These are phyloP conservation scores for Streptanthus diversifolius DNA, from an alignment of 345 rosid genomes.

Conservation along the genomic window DNA sequence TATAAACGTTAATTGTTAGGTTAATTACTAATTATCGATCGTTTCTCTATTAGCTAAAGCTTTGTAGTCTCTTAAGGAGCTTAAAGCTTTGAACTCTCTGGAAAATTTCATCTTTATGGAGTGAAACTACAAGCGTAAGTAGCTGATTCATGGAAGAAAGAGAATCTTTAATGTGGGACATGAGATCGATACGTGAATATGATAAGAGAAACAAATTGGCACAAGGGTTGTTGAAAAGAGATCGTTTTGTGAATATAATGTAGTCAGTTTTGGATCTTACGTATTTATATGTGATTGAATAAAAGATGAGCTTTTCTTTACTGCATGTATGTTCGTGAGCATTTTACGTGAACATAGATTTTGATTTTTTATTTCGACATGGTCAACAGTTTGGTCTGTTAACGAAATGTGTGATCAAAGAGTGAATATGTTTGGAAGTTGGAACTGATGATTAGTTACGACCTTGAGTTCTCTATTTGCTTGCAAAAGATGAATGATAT, in stretches of 20 bases:
- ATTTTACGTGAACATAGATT: background rate
- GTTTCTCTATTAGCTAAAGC: too few species aligned
- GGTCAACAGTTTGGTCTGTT: background rate
- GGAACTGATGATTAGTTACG: background rate
- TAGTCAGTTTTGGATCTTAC: constrained; percentile 1
- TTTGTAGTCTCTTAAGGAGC: too few species aligned
- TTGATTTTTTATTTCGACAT: background rate
- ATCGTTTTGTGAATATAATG: background rate
- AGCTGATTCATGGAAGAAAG: background rate
- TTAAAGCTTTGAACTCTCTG: too few species aligned
- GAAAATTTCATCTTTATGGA: too few species aligned
- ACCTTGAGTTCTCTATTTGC: background rate
- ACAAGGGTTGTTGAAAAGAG: background rate
- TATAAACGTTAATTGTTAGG: too few species aligned
- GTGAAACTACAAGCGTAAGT: background rate
- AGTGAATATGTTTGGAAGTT: background rate
- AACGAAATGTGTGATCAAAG: background rate
- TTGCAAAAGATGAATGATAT: background rate
- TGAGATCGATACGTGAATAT: background rate
- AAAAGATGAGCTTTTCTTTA: background rate
- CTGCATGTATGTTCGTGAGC: background rate
- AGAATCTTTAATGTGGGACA: background rate
- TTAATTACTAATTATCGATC: too few species aligned
- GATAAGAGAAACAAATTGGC: background rate
- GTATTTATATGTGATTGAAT: background rate